These are phyloP conservation scores for Echinochloa phyllopogon DNA, from an alignment of 176 grass and related monocot species.

Conservation along the genomic window DNA sequence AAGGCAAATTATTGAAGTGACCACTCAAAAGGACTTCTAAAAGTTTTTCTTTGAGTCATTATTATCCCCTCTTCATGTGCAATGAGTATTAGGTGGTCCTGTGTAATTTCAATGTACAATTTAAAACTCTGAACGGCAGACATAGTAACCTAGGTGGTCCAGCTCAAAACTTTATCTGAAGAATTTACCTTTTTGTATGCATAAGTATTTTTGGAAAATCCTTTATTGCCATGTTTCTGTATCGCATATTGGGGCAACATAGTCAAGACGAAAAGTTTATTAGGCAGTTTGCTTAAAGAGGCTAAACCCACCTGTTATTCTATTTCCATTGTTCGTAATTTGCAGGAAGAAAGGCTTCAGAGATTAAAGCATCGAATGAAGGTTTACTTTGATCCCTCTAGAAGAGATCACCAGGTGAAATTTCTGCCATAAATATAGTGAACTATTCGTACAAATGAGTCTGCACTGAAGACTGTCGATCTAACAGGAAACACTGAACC, in stretches of 20 bases:
- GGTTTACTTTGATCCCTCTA: conserved; percentile 86
- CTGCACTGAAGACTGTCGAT: not conserved
- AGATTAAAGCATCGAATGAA: conserved; percentile 90
- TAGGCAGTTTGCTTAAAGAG: not conserved
- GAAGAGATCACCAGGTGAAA: conserved; percentile 88
- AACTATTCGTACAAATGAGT: not conserved
- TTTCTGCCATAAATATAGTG: not conserved
- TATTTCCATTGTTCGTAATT: conserved; percentile 45
- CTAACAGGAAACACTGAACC: not conserved
- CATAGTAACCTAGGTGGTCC: conserved; percentile 1
- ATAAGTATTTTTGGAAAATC: not conserved
- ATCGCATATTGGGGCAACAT: not conserved
- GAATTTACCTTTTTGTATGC: not conserved
- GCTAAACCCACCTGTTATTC: conserved; percentile 16
- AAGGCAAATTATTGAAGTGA: not conserved
- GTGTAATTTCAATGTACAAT: conserved; percentile 4
- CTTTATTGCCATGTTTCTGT: not conserved
- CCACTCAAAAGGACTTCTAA: conserved; percentile 23
- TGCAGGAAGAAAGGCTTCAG: conserved; percentile 87
- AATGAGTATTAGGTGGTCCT: not conserved
- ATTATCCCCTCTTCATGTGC: not conserved
- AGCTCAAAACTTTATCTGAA: not conserved
- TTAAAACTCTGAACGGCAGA: conserved; percentile 11
- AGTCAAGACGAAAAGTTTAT: not conserved
- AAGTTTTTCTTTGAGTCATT: conserved; percentile 17